phyloP scores from a whole-genome alignment of 139 green algal species.

The Raphidocelis subcapitata region DNA sequence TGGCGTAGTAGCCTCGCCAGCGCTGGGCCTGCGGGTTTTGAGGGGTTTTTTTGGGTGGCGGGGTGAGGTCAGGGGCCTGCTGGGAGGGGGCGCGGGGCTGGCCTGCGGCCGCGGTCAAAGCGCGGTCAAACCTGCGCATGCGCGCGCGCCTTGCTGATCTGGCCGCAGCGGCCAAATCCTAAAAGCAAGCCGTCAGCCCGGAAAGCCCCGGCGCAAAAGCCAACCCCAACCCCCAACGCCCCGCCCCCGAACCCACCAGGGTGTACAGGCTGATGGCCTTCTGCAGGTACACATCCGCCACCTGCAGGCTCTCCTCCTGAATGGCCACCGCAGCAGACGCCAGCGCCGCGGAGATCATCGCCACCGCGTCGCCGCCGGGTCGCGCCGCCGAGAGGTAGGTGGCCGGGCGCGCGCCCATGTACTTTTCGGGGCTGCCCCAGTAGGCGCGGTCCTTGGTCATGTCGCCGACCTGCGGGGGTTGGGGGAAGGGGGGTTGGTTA shows the following conservation, averaged over 20 bases:
- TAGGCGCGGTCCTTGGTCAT: conserved; percentile 26
- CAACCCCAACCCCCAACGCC: too few species aligned
- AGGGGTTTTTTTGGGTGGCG: too few species aligned
- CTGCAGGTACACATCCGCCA: conserved; percentile 34
- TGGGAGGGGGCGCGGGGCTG: too few species aligned
- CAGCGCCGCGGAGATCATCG: conserved; percentile 22
- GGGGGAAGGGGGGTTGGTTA: too few species aligned
- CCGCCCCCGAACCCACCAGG: conserved; percentile 9
- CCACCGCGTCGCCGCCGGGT: conserved; percentile 24
- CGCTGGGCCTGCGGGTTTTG: conserved; percentile 5
- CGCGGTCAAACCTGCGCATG: too few species aligned
- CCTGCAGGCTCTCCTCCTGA: conserved; percentile 31
- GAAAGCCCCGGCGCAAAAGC: too few species aligned
- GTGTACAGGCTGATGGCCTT: conserved; percentile 29
- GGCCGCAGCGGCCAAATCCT: too few species aligned
- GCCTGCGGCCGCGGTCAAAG: too few species aligned
- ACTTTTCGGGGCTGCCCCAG: conserved; percentile 23
- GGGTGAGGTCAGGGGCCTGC: too few species aligned
- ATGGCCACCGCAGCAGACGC: conserved; percentile 28
- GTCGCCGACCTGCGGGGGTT: conserved; percentile 24
- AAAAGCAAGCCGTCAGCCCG: too few species aligned
- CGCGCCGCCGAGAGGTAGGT: conserved; percentile 24
- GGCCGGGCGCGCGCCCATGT: conserved; percentile 20
- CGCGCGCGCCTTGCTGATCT: too few species aligned
- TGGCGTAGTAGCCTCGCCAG: conserved; percentile 29